Evolutionary conservation across 164 flowering plant genomes (phyloP), one percentile per base, ranked within the genome.

Genomic region (Euptelea pleiosperma): DNA sequence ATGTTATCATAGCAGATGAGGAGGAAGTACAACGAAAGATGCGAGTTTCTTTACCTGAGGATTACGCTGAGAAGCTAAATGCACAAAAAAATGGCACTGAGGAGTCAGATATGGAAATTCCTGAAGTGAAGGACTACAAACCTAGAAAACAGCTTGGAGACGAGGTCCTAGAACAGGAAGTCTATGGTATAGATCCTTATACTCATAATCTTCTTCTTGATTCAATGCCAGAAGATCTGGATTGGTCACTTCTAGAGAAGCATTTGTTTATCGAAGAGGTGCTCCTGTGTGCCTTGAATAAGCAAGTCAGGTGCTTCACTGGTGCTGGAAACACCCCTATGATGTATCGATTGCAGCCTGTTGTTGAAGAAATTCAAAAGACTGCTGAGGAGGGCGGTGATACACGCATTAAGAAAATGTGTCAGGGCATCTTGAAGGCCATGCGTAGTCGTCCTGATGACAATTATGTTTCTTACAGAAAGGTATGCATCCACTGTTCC

Each of bases 111-210:
- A 83, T 90, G 89, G 97, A 90, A 61, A 83, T 91, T 68, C 97
- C 97, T 45, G 99, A 91, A 75, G 97, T 94, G 34, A 94, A 94
- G 75, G 96, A 85, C 14, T 91, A 71, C 60, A 89, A 85, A 75
- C 99, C 99, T 31, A 79, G 99, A 49, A 94, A 94, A 63, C 67
- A 64, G 69, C 91, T 89, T 63, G 99, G 87, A 61, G 80, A 79
- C 61, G 96, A 94, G 73, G 99, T 94, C 66, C 59, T 94, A 46
- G 99, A 94, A 53, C 99, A 94, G 67, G 99, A 94, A 77, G 99
- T 94, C 57, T 94, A 91, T 71, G 99, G 99, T 31, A 94, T 94
- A 57, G 99, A 94, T 75, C 99, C 99, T 36, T 89, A 91, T 61
- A 91, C 97, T 5, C 95, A 91, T 73, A 94, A 94, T 71, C 95